Evolutionary conservation across 1,284 basidiomycete species (phyloP).

Genomic region (Amylostereum chailletii): DNA sequence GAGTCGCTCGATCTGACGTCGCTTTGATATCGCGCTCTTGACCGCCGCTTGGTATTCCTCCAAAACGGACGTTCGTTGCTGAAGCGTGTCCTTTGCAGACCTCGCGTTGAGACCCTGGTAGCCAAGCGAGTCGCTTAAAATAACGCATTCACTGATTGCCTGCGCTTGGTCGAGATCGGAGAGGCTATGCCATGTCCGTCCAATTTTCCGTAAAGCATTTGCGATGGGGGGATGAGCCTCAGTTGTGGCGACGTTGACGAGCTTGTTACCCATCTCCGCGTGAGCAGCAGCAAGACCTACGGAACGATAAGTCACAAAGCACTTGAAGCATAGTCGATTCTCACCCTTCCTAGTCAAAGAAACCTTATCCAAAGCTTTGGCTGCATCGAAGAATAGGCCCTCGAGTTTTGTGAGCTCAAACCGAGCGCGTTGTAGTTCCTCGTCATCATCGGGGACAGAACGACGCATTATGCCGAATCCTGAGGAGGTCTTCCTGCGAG

Average conservation of each 20-base stretch:
- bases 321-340: slow-evolving; percentile 12
- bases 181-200: slow-evolving; percentile 77
- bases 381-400: slow-evolving; percentile 81
- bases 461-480: slow-evolving; percentile 64
- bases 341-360: slow-evolving; percentile 72
- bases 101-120: slow-evolving; percentile 94
- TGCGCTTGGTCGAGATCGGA: slow-evolving; percentile 81
- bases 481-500: slow-evolving; percentile 58
- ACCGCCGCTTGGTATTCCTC: slow-evolving; percentile 90
- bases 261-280: slow-evolving; percentile 82
- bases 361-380: slow-evolving; percentile 79
- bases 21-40: slow-evolving; percentile 86
- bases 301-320: slow-evolving; percentile 1
- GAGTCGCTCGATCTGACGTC: slow-evolving; percentile 82
- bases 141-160: slow-evolving; percentile 85
- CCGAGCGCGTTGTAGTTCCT: slow-evolving; percentile 79
- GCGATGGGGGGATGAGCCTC: slow-evolving; percentile 78
- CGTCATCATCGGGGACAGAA: slow-evolving; percentile 75
- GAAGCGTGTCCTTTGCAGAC: slow-evolving; percentile 86
- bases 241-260: slow-evolving; percentile 80
- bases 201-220: slow-evolving; percentile 75
- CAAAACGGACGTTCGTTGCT: slow-evolving; percentile 78
- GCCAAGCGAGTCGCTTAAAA: slow-evolving; percentile 84
- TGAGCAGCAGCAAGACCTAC: slow-evolving; percentile 70
- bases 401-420: slow-evolving; percentile 87